Conservation (phyloP, 1,284 basidiomycete genomes). For the Pseudozyma sp. region DNA sequence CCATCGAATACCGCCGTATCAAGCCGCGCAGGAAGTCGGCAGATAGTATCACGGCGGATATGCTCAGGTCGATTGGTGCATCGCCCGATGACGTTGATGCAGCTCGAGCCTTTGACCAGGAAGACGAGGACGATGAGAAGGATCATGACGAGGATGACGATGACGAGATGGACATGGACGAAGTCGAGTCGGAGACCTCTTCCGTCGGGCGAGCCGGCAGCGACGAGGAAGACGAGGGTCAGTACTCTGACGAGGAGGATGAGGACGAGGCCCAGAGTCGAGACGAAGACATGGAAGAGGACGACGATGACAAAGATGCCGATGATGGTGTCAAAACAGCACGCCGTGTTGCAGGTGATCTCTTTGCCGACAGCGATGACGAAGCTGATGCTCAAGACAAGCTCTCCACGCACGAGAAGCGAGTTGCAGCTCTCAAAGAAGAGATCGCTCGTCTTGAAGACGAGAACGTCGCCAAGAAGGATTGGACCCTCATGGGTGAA, state of each 20-base stretch:
- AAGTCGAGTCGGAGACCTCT: slow-evolving; percentile 43
- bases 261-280: slow-evolving; percentile 57
- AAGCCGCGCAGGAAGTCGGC: slow-evolving; percentile 51
- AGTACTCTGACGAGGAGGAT: slow-evolving; percentile 43
- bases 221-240: slow-evolving; percentile 53
- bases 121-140: slow-evolving; percentile 29
- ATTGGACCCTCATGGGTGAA: slow-evolving; percentile 95
- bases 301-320: slow-evolving; percentile 62
- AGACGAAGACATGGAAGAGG: slow-evolving; percentile 50
- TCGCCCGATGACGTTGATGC: slow-evolving; percentile 25
- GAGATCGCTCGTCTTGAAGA: slow-evolving; percentile 73
- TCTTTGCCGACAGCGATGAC: slow-evolving; percentile 73
- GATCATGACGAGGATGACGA: slow-evolving; percentile 31
- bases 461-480: slow-evolving; percentile 75
- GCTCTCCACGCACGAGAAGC: slow-evolving; percentile 72
- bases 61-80: slow-evolving; percentile 37
- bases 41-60: slow-evolving; percentile 41
- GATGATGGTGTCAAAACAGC: slow-evolving; percentile 70
- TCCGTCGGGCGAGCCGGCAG: slow-evolving; percentile 32
- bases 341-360: slow-evolving; percentile 72
- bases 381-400: slow-evolving; percentile 62
- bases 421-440: slow-evolving; percentile 71
- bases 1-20: slow-evolving; percentile 80
- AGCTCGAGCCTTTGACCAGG: slow-evolving; percentile 25
- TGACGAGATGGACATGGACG: slow-evolving; percentile 69